Evolutionary conservation across 495 filamentous ascomycete species (phyloP), one percentile per base, ranked within the genome.

Genomic region (Mycothermus thermophilus): DNA sequence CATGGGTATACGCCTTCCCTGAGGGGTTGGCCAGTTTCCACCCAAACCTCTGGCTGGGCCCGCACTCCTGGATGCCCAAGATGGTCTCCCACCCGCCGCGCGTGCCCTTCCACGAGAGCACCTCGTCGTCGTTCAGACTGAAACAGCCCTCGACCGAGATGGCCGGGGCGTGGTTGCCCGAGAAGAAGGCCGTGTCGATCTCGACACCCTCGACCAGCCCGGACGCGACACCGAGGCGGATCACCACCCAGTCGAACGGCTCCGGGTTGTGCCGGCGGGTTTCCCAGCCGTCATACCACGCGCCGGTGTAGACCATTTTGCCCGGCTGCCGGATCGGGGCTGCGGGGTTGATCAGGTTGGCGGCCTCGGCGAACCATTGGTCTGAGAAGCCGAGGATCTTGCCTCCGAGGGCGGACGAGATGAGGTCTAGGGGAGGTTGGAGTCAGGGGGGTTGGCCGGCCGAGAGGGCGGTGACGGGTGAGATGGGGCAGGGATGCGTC

Each of bases 231-330:
- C 87, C 87, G 4, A 93, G 74, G 32, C 67, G 65, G 32, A 93
- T 74, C 23, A 87, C 71, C 1, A 85, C 83, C 77, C 80, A 93
- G 58, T 95, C 87, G 43, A 78, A 83, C 3, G 74, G 69, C 17
- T 73, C 65, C 0, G 68, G 58, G 54, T 95, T 95, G 63, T 93
- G 87, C 30, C 87, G 66, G 11, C 86, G 71, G 2, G 85, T 93
- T 56, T 95, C 87, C 87, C 86, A 94, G 16, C 86, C 86, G 51
- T 95, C 86, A 55, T 86, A 93, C 87, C 87, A 95, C 15, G 83
- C 82, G 40, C 86, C 86, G 8, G 83, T 72, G 49, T 79, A 75
- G 31, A 85, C 75, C 66, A 87, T 92, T 56, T 85, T 74, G 37
- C 83, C 85, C 0, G 78, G 77, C 43, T 80, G 74, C 40, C 74